Conservation (phyloP, 1,139 yeast genomes). For the Geotrichum candidum region DNA sequence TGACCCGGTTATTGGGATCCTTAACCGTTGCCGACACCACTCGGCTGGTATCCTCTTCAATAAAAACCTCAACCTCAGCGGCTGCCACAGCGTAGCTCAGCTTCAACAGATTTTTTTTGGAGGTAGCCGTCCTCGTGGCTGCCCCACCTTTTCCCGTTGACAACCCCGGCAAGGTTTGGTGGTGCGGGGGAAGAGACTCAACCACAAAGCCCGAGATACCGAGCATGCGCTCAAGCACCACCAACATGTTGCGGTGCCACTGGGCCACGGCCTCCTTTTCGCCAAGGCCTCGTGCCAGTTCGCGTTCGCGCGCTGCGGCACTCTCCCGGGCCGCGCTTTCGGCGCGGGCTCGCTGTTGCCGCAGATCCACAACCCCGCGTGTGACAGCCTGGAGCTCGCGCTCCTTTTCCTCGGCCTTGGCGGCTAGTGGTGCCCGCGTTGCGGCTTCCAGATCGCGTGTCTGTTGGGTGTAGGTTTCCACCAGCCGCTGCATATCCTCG, state of each 20-base stretch:
- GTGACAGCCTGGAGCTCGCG: constrained; percentile 15
- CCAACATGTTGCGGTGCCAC: constrained; percentile 23
- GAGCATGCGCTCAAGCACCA: constrained; percentile 16
- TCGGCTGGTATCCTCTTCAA: not conserved
- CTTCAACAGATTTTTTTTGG: not conserved
- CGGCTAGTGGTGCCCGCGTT: constrained; percentile 15
- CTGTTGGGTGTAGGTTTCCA: not conserved
- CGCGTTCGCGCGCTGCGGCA: constrained; percentile 17
- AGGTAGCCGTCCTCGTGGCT: no score
- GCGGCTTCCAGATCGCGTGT: not conserved
- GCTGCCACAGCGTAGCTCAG: not conserved
- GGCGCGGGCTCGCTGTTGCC: not conserved
- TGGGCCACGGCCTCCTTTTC: constrained; percentile 25
- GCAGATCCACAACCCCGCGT: not conserved
- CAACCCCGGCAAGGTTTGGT: not conserved
- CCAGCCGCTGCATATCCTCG: not conserved
- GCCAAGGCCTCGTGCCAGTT: constrained; percentile 19
- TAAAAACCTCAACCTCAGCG: not conserved
- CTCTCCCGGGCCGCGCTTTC: constrained; percentile 18
- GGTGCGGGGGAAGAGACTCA: constrained; percentile 1
- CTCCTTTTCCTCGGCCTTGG: constrained; percentile 16
- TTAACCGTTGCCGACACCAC: constrained; percentile 2
- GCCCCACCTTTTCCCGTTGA: not conserved
- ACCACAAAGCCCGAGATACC: constrained; percentile 15
- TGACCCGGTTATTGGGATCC: constrained; percentile 4